Base-by-base conservation (phyloP, 208 protist genomes). In the Leishmania tarentolae region DNA sequence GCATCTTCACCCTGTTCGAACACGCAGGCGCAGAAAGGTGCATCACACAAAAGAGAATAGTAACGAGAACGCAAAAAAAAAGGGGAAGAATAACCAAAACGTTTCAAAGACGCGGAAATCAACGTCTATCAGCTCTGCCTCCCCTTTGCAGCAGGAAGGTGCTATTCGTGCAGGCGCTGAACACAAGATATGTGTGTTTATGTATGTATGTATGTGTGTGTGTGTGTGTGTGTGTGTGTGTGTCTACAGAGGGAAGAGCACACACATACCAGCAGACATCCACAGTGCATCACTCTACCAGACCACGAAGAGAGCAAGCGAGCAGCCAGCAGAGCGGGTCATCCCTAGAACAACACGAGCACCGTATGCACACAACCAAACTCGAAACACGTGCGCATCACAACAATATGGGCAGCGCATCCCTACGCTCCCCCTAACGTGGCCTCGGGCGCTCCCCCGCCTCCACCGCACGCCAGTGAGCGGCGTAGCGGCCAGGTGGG, bases 71-170 rank as follows among this genome's bases (percentile, higher is more conserved):
- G 47, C 37, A 6, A 40, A 71, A 46, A 47, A 0, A 71, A 35
- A 28, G 5, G 31, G 35, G n/a, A 44, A 73, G 21, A 72, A 47
- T 11, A 82, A 61, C n/a, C 15, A 59, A 78, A 59, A 78, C n/a
- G n/a, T n/a, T 28, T 15, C 15, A 57, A 31, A 59, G 46, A 59
- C 0, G 28, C 7, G 31, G 31, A 61, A 3, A 31, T 31, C 1
- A 13, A 61, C 3, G 56, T 61, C 24, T 61, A 31, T 13, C 56
- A 5, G 28, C 56, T 61, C 50, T 53, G 2, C 15, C 56, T 24
- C 56, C 13, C 56, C 24, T 31, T 24, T 13, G 6, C 24, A 24
- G 56, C 24, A 24, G 6, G 28, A 61, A 31, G 56, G 31, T 31
- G 56, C 56, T 61, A 8, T 31, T 5, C 56, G 56, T 13, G 56